Base-by-base conservation (phyloP, 306 rosid genomes). In the Fragaria nilgerrensis region DNA sequence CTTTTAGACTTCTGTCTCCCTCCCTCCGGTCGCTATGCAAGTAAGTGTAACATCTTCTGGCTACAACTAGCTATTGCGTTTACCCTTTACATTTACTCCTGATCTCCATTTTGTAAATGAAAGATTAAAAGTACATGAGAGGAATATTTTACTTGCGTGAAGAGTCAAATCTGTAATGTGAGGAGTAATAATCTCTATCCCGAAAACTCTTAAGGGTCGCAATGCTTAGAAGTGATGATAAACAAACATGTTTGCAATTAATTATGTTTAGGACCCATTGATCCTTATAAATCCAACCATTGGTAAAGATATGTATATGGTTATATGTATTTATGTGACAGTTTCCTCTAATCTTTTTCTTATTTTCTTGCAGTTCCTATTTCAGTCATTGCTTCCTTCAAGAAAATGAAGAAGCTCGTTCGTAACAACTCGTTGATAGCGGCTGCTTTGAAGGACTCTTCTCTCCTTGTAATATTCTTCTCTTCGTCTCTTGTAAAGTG, bases 401-500 rank as follows among this genome's bases (percentile, higher is more conserved):
- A 83, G 79, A 96, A 90, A 85, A 82, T 91, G 84, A 92, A 91
- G 84, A 96, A 82, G 86, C 96, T 96, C 76, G 81, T 85, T 22
- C 85, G 76, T 75, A 87, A 93, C 75, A 49, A 86, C 81, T 77
- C 85, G 43, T 66, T 85, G 43, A 84, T 96, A 76, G 87, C 72
- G 32, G 87, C 87, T 81, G 98, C 96, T 41, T 81, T 96, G 80
- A 84, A 86, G 89, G 97, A 92, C 58, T 96, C 98, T 71, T 86
- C 96, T 41, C 79, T 86, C 58, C 94, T 96, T 61, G 99, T 96
- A 91, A 67, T 82, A 67, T 78, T 81, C 73, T 67, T 74, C 67
- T 73, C 66, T 74, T 81, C 23, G 64, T 53, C 49, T 66, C 74
- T 73, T 72, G 70, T 48, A 76, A 27, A 62, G 49, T 52, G 66